These are phyloP conservation scores for Cladobotryum mycophilum DNA, from an alignment of 2,329 filamentous ascomycete species.

Conservation along the genomic window DNA sequence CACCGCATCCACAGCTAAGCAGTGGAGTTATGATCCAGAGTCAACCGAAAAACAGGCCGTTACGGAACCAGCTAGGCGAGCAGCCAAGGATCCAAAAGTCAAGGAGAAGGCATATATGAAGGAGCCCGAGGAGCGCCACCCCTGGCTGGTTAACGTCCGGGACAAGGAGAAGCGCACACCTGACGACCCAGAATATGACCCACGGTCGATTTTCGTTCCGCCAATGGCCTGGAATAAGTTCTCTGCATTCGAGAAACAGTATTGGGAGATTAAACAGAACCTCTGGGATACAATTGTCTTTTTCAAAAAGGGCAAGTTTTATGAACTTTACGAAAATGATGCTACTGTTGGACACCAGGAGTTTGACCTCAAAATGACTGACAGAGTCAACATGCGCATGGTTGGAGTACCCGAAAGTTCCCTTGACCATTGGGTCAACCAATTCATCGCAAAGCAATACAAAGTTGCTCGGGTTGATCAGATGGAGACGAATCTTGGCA, in stretches of 20 bases:
- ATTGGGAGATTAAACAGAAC: conserved; percentile 99
- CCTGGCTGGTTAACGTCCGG: conserved; percentile 79
- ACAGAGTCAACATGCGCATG: conserved; percentile 99
- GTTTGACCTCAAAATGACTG: conserved; percentile 95
- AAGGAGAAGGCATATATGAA: conserved; percentile 69
- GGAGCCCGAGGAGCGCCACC: conserved; percentile 79
- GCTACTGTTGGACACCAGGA: conserved; percentile 93
- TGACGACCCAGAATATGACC: conserved; percentile 83
- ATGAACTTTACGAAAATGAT: conserved; percentile 96
- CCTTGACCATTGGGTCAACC: conserved; percentile 94
- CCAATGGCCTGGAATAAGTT: conserved; percentile 74
- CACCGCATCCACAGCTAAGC: conserved; percentile 65
- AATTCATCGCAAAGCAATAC: conserved; percentile 96
- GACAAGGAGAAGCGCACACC: conserved; percentile 78
- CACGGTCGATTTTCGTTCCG: conserved; percentile 84
- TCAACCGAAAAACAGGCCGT: conserved; percentile 33
- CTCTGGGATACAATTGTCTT: conserved; percentile 97
- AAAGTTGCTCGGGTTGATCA: conserved; percentile 97
- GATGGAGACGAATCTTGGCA: conserved; percentile 89
- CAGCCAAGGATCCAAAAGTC: conserved; percentile 26
- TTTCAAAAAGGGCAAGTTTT: conserved; percentile 99
- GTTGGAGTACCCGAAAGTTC: conserved; percentile 95
- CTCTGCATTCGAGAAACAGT: conserved; percentile 93
- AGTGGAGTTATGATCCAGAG: conserved; percentile 66
- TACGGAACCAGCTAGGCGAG: conserved; percentile 25